Conservation (phyloP, 371 early-diverging fungal species). For the Haplosporangium sp. region DNA sequence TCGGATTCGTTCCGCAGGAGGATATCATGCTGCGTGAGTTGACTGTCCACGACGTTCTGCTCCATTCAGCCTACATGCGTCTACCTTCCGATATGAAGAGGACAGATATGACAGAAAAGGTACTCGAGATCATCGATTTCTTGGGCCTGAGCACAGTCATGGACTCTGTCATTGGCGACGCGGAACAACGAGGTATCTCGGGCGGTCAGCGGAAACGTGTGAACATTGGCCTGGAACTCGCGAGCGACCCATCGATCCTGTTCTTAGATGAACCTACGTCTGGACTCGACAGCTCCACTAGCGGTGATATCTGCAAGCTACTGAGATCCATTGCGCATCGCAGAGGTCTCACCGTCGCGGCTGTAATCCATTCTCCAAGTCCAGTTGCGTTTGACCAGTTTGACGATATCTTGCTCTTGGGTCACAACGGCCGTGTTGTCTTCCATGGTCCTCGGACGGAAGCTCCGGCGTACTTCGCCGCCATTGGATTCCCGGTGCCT, state of each 20-base stretch:
- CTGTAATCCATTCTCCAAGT: conserved; percentile 84
- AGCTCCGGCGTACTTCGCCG: conserved; percentile 62
- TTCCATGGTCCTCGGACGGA: conserved; percentile 68
- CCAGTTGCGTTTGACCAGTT: conserved; percentile 70
- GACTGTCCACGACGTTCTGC: conserved; percentile 64
- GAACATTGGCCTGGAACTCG: conserved; percentile 88
- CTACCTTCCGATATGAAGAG: conserved; percentile 60
- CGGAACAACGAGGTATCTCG: conserved; percentile 78
- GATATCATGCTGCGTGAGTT: conserved; percentile 73
- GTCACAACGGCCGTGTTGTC: conserved; percentile 72
- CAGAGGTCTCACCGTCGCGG: conserved; percentile 73
- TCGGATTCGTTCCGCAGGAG: conserved; percentile 74
- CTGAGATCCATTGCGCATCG: conserved; percentile 66
- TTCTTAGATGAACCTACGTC: conserved; percentile 95
- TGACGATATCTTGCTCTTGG: conserved; percentile 76
- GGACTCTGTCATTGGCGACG: conserved; percentile 79
- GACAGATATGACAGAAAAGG: conserved; percentile 45
- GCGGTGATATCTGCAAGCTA: conserved; percentile 71
- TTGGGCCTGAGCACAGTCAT: conserved; percentile 72
- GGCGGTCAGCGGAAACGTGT: conserved; percentile 91
- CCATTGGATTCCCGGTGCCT: conserved; percentile 68
- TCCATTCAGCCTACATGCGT: conserved; percentile 76
- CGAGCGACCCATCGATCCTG: conserved; percentile 88
- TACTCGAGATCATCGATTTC: conserved; percentile 68
- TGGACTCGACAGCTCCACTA: conserved; percentile 82